Evolutionary conservation across 1,139 yeast species (phyloP).

Genomic region (Candida gigantensis): DNA sequence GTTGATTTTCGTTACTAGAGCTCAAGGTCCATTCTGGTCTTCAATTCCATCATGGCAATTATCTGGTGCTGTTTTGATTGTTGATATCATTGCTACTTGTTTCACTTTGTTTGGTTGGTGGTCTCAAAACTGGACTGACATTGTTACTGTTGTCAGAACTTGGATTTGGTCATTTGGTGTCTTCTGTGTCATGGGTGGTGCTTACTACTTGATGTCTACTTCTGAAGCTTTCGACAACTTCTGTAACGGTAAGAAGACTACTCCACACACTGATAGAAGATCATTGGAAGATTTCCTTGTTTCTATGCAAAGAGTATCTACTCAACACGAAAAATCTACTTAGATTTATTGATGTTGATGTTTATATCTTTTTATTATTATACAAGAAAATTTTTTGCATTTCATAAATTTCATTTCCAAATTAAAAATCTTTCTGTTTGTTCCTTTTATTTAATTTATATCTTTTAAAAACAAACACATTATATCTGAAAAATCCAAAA

Average conservation of each 20-base stretch:
- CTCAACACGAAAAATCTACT: conserved; percentile 86
- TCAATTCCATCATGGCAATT: conserved; percentile 93
- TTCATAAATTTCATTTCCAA: too few relatives aligned
- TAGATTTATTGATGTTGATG: conserved; percentile 20
- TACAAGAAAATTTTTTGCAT: too few relatives aligned
- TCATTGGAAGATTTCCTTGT: conserved; percentile 93
- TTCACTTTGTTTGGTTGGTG: conserved; percentile 96
- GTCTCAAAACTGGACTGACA: conserved; percentile 97
- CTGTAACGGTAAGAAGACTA: conserved; percentile 85
- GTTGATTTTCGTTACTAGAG: conserved; percentile 94
- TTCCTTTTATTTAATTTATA: too few relatives aligned
- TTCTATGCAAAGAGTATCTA: conserved; percentile 97
- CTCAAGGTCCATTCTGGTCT: conserved; percentile 95
- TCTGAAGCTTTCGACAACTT: conserved; percentile 87
- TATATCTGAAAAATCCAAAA: too few relatives aligned
- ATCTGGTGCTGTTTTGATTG: conserved; percentile 86
- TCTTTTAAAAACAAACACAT: too few relatives aligned
- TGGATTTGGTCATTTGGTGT: conserved; percentile 96
- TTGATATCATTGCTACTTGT: conserved; percentile 87
- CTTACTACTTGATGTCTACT: conserved; percentile 88
- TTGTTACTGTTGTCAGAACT: conserved; percentile 89
- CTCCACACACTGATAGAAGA: conserved; percentile 69
- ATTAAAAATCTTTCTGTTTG: background rate
- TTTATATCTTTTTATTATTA: background rate
- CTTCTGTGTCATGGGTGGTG: conserved; percentile 95